A percentile compares a stretch with the other conserved stretches of the same genome.
Conservation (phyloP, 305 asterid species). For the Salvia sclarea region DNA sequence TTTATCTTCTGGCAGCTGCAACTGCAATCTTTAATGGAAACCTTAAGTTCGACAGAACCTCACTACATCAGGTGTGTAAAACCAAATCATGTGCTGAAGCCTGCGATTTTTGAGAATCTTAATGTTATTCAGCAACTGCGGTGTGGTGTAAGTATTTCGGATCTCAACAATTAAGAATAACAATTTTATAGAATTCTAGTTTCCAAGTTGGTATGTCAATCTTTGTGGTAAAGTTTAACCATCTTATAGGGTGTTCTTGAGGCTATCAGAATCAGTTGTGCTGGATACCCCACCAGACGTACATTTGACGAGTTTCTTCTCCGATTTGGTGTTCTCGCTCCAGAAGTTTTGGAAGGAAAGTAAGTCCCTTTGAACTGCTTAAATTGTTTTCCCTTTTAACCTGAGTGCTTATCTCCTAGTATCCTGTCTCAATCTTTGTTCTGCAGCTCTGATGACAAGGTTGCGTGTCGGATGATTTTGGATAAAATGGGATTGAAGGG, state of each 20-base stretch:
- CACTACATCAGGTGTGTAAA: conserved; percentile 99
- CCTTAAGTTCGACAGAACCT: conserved; percentile 92
- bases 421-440: conserved; percentile 2
- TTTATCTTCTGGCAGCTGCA: conserved; percentile 68
- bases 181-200: background rate
- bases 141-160: conserved; percentile 90
- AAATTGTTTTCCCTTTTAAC: conserved; percentile 23
- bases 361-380: conserved; percentile 40
- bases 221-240: conserved; percentile 13
- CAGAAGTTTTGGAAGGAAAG: conserved; percentile 96
- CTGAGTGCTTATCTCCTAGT: conserved; percentile 13
- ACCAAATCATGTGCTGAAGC: conserved; percentile 93
- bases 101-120: conserved; percentile 89
- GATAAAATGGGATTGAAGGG: conserved; percentile 89
- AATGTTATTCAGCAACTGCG: conserved; percentile 95
- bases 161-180: conserved; percentile 26
- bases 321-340: conserved; percentile 97
- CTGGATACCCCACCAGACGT: conserved; percentile 99
- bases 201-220: background rate
- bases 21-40: conserved; percentile 99
- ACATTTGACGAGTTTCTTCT: conserved; percentile 97
- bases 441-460: conserved; percentile 86
- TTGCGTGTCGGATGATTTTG: conserved; percentile 80
- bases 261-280: conserved; percentile 99
- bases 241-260: conserved; percentile 90